These are phyloP conservation scores for Arachis hypogaea DNA, from an alignment of 306 rosid genomes.

Conservation along the genomic window DNA sequence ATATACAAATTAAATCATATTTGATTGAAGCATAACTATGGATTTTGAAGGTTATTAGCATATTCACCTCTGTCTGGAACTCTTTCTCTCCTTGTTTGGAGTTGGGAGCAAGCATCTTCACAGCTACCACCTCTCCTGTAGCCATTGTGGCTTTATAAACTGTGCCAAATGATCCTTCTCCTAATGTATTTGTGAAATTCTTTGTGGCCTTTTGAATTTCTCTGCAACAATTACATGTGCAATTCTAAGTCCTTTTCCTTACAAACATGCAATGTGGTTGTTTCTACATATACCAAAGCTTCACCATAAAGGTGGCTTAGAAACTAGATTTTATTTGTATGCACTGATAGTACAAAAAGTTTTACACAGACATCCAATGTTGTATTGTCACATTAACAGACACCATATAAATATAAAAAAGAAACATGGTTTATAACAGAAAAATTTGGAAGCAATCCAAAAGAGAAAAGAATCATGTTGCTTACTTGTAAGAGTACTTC, in stretches of 20 bases:
- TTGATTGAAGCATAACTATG: no score
- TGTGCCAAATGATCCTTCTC: slow-evolving; percentile 48
- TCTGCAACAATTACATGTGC: slow-evolving; percentile 21
- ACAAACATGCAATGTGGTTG: neutral
- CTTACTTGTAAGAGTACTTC: slow-evolving; percentile 77
- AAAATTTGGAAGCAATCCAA: slow-evolving; percentile 14
- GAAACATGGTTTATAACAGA: neutral
- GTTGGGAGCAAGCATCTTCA: slow-evolving; percentile 46
- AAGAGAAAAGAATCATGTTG: neutral
- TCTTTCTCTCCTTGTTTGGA: slow-evolving; percentile 87
- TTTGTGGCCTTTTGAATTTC: slow-evolving; percentile 44
- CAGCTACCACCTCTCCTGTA: slow-evolving; percentile 46
- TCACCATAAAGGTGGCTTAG: neutral
- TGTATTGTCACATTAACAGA: no score
- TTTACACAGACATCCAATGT: neutral
- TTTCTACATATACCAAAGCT: slow-evolving; percentile 3
- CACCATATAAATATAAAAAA: no score
- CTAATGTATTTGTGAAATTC: slow-evolving; percentile 41
- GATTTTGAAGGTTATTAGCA: neutral
- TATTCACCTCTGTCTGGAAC: slow-evolving; percentile 74
- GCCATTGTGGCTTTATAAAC: slow-evolving; percentile 44
- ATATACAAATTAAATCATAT: no score
- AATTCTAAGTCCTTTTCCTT: slow-evolving; percentile 1
- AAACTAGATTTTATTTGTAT: neutral
- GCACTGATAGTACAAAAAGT: no score